phyloP scores from a whole-genome alignment of 495 filamentous ascomycete genomes.

The Pyronema omphalodes region DNA sequence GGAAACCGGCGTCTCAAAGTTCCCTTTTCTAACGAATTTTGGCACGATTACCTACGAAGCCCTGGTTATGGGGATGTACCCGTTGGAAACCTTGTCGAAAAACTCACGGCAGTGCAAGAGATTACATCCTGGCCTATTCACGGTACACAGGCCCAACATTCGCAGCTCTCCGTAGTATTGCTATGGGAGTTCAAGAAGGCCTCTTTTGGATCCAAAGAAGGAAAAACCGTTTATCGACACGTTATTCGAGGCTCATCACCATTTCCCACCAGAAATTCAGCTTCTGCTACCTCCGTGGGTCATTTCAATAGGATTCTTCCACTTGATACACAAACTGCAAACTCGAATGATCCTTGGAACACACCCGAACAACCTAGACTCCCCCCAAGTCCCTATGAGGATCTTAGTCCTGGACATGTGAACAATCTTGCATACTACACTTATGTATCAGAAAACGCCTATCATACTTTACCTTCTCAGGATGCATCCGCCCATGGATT shows the following conservation, averaged over 20 bases:
- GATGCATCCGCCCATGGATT: not conserved
- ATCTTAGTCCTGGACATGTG: not conserved
- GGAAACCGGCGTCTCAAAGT: constrained; percentile 18
- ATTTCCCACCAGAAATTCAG: not conserved
- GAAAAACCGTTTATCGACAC: constrained; percentile 19
- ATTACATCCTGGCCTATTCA: constrained; percentile 13
- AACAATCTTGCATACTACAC: not conserved
- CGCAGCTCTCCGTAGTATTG: constrained; percentile 16
- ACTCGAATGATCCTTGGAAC: not conserved
- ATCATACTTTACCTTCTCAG: not conserved
- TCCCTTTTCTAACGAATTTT: constrained; percentile 22
- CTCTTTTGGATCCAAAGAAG: constrained; percentile 6
- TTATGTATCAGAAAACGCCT: not conserved
- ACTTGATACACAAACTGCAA: not conserved
- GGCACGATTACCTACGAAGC: constrained; percentile 14
- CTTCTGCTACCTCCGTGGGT: not conserved
- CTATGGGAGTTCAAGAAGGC: constrained; percentile 24
- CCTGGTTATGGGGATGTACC: constrained; percentile 19
- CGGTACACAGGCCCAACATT: constrained; percentile 6
- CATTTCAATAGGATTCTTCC: not conserved
- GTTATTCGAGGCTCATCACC: constrained; percentile 4
- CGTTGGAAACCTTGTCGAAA: constrained; percentile 6
- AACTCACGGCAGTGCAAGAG: constrained; percentile 21
- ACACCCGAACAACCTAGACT: not conserved
- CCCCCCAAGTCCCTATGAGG: constrained; percentile 2